A percentile compares a stretch with the other conserved stretches of the same genome.
Conservation (phyloP, 2,329 filamentous ascomycete genomes). For the Aspergillus uvarum region DNA sequence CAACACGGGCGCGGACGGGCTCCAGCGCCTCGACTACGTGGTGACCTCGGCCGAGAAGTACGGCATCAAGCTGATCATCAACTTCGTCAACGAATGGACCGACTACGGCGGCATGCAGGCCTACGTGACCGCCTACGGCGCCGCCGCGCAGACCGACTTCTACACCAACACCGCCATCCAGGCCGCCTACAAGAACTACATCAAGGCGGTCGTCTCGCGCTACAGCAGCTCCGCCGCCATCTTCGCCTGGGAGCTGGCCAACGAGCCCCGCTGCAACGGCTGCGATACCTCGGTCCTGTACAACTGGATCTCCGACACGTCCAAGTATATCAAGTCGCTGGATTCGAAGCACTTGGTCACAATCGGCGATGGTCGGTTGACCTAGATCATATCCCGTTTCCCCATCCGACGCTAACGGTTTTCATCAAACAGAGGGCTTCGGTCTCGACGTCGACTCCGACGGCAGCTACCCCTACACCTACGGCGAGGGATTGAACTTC, state of each 20-base stretch:
- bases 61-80: constrained; percentile 61
- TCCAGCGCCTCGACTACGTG: constrained; percentile 65
- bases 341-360: constrained; percentile 63
- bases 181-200: constrained; percentile 62
- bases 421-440: constrained; percentile 52
- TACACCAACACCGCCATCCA: constrained; percentile 57
- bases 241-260: constrained; percentile 67
- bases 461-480: constrained; percentile 54
- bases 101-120: constrained; percentile 66
- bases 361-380: constrained; percentile 52
- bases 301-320: constrained; percentile 59
- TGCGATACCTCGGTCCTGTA: constrained; percentile 59
- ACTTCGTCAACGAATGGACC: constrained; percentile 65
- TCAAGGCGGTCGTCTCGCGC: constrained; percentile 58
- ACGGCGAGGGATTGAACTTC: constrained; percentile 54
- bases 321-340: constrained; percentile 63
- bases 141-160: constrained; percentile 51
- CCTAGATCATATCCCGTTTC: background rate
- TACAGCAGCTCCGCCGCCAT: constrained; percentile 61
- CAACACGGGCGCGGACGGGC: constrained; percentile 62
- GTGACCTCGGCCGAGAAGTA: constrained; percentile 59
- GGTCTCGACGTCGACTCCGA: constrained; percentile 50
- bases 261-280: constrained; percentile 64
- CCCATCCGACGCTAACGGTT: background rate
- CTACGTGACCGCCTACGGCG: constrained; percentile 58